Base-by-base conservation (phyloP, 1,139 yeast species). In the Hansenula lynferdii region DNA sequence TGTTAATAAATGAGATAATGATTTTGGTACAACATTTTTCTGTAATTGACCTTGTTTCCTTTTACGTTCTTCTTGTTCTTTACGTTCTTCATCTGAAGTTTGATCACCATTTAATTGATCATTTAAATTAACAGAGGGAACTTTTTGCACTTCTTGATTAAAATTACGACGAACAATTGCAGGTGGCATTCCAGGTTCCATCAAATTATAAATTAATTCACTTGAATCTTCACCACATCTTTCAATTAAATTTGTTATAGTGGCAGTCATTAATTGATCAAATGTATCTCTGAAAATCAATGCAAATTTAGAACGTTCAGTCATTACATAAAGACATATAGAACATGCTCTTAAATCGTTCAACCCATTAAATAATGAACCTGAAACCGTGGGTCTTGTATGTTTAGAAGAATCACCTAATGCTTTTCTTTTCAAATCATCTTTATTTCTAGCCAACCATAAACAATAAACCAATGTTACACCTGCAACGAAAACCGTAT, bases 321-420 rank as follows among this genome's bases (percentile, higher is more conserved):
- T 69, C 77, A 77, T 73, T 5, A 75, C 78, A 49, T 74, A 77
- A 17, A 77, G 57, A 41, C 79, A 71, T 11, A 75, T 67, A 1
- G 82, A 75, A 47, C 83, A 77, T 8, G 80, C 78, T 40, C 81
- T 62, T 24, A 77, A 56, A 53, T 75, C 80, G 53, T 77, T 80
- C 50, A 77, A 58, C 1, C 76, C 74, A 12, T 70, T 64, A 43
- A 74, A 71, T 26, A 73, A 56, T 22, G 68, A 63, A 27, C 70
- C 75, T 6, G 75, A 68, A n/a, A 72, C 71, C 5, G 68, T 58
- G 8, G 79, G 79, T 44, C 77, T 61, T 2, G 79, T 74, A 49
- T 73, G 80, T 43, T 70, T 72, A 11, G 76, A 70, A 35, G 58
- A 66, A 49, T 72, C 80, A 14, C 78, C 79, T 16, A 72, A 47